phyloP scores from a whole-genome alignment of 306 rosid species.

The Styphnolobium japonicum region DNA sequence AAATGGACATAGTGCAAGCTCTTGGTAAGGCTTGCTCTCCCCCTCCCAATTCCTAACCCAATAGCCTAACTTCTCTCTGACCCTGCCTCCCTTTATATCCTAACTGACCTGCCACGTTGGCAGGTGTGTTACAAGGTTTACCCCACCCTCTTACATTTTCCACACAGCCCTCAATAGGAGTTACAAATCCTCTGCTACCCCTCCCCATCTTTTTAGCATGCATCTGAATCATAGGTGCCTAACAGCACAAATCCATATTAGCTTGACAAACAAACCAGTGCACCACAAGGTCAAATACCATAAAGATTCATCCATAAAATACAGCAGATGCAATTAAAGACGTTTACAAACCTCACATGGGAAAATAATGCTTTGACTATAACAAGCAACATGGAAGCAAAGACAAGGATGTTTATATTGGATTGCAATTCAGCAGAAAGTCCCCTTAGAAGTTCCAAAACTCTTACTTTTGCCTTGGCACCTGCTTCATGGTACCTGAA shows the following conservation, averaged over 20 bases:
- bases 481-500: slow-evolving; percentile 84
- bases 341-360: slow-evolving; percentile 81
- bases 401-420: slow-evolving; percentile 72
- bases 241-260: not conserved
- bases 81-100: too few relatives aligned
- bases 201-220: too few relatives aligned
- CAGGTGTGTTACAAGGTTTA: too few relatives aligned
- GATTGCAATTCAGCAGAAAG: slow-evolving; percentile 82
- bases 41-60: too few relatives aligned
- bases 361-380: slow-evolving; percentile 90
- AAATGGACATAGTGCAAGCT: too few relatives aligned
- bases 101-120: too few relatives aligned
- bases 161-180: too few relatives aligned
- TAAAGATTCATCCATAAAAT: slow-evolving; percentile 16
- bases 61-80: too few relatives aligned
- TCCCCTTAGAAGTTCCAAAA: slow-evolving; percentile 72
- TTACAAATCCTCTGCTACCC: too few relatives aligned
- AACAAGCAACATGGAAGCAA: slow-evolving; percentile 83
- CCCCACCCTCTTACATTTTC: too few relatives aligned
- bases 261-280: not conserved
- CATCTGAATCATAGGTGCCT: too few relatives aligned
- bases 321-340: slow-evolving; percentile 30
- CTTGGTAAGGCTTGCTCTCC: too few relatives aligned
- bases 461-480: slow-evolving; percentile 68
- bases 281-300: not conserved